Base-by-base conservation (phyloP, 108 stramenopile species). In the Schizochytrium sp. region DNA sequence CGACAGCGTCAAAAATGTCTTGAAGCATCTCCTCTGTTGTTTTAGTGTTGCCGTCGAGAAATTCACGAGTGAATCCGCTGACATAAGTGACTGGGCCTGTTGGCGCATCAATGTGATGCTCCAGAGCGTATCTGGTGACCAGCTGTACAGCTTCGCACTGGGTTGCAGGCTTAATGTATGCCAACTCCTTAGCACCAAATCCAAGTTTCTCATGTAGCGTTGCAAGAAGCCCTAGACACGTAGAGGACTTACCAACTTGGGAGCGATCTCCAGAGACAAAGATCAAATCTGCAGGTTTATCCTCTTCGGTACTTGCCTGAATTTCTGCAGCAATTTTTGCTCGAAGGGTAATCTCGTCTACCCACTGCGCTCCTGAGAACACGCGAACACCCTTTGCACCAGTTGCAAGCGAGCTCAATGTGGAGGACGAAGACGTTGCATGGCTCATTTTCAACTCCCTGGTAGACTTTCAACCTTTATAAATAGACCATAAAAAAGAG, bases 141-240 rank as follows among this genome's bases (percentile, higher is more conserved):
- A 97, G 92, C 92, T 98, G 98, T 28, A 94, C 93, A 72, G 91
- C 92, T 90, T 99, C 98, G 89, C 96, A 95, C 92, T 99, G 98
- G 19, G 98, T 99, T 40, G 97, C 97, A 4, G 98, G 98, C 92
- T 99, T 99, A 89, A 99, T 99, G 92, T 99, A 99, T 38, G 97
- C 97, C 60, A 99, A 88, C 17, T 94, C 91, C 44, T 89, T 57
- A 38, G 97, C 91, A 3, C 87, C 41, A 89, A 94, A 96, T 3
- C 87, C 92, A 93, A 91, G 91, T 87, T 56, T 91, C 87, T 46
- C 4, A 12, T 96, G 87, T n/a, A 96, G 89, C 55, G 59, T 87
- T 12, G 95, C 96, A 56, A 96, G 72, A 0, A 97, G 57, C 41
- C 94, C 96, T 87, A 98, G 91, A 93, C 96, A 99, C 44, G 96